Evolutionary conservation across 306 rosid species (phyloP).

Genomic region (Senna siamea): DNA sequence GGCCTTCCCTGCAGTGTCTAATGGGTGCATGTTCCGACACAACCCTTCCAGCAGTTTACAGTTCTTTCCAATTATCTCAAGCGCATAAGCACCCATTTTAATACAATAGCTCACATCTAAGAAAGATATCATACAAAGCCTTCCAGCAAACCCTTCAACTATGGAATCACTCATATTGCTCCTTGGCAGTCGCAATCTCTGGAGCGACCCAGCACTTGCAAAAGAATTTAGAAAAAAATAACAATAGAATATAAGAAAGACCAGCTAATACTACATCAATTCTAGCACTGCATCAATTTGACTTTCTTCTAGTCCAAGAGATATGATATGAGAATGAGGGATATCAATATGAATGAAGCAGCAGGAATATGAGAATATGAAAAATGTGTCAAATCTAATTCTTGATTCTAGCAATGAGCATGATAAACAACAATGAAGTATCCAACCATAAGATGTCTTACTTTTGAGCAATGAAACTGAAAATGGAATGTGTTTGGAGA

Average conservation of each 20-base stretch:
- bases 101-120: slow-evolving; percentile 96
- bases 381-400: slow-evolving; percentile 9
- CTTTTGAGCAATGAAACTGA: slow-evolving; percentile 69
- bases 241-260: slow-evolving; percentile 32
- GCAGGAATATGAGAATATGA: background rate
- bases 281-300: slow-evolving; percentile 11
- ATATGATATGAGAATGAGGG: no score
- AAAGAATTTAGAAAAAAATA: slow-evolving; percentile 42
- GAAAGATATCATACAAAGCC: slow-evolving; percentile 71
- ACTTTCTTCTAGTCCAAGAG: slow-evolving; percentile 12
- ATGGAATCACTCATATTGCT: slow-evolving; percentile 63
- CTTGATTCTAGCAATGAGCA: slow-evolving; percentile 5
- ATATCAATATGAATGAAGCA: no score
- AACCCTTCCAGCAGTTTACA: slow-evolving; percentile 75
- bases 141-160: slow-evolving; percentile 75
- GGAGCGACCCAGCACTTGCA: slow-evolving; percentile 88
- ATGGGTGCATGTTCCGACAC: slow-evolving; percentile 92
- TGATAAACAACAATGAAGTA: background rate
- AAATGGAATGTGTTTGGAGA: slow-evolving; percentile 54
- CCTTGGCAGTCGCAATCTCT: slow-evolving; percentile 75
- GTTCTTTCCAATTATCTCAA: slow-evolving; percentile 86
- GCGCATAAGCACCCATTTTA: slow-evolving; percentile 60
- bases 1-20: slow-evolving; percentile 84
- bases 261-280: slow-evolving; percentile 6
- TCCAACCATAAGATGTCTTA: slow-evolving; percentile 30